Evolutionary conservation across 768 basidiomycete genomes (phyloP).

Genomic region (Cyathus striatus): DNA sequence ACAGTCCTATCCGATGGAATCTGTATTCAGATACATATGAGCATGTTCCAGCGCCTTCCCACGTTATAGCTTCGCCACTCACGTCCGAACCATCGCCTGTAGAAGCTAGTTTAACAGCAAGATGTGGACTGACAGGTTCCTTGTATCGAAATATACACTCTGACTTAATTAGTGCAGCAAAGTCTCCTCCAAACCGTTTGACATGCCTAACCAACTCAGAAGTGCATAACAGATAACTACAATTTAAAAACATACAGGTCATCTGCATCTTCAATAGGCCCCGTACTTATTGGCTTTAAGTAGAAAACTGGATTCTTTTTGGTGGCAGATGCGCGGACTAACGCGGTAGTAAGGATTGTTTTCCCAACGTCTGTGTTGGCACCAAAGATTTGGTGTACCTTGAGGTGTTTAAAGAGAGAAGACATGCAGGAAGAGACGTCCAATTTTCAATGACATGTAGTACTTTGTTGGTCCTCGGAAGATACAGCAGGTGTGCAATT

Average conservation of each 20-base stretch:
- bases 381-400: constrained; percentile 89
- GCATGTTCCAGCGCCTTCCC: background rate
- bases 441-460: background rate
- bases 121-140: constrained; percentile 90
- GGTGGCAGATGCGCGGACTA: constrained; percentile 72
- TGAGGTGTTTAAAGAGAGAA: constrained; percentile 78
- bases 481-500: too few species aligned
- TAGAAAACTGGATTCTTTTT: constrained; percentile 53
- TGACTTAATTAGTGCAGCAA: constrained; percentile 38
- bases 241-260: constrained; percentile 52
- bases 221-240: background rate
- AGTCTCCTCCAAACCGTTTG: constrained; percentile 40
- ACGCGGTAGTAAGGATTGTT: constrained; percentile 82
- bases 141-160: constrained; percentile 80
- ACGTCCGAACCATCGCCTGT: constrained; percentile 23
- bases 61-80: constrained; percentile 1
- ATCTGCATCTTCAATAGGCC: constrained; percentile 75
- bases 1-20: constrained; percentile 65
- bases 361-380: constrained; percentile 97
- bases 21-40: too few species aligned
- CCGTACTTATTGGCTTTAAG: constrained; percentile 91
- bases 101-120: constrained; percentile 61
- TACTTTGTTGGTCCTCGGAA: background rate
- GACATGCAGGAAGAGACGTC: constrained; percentile 56
- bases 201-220: constrained; percentile 53